Evolutionary conservation across 1,139 yeast species (phyloP), one percentile per base, ranked within the genome.

Genomic region (Geotrichum carabidarum): DNA sequence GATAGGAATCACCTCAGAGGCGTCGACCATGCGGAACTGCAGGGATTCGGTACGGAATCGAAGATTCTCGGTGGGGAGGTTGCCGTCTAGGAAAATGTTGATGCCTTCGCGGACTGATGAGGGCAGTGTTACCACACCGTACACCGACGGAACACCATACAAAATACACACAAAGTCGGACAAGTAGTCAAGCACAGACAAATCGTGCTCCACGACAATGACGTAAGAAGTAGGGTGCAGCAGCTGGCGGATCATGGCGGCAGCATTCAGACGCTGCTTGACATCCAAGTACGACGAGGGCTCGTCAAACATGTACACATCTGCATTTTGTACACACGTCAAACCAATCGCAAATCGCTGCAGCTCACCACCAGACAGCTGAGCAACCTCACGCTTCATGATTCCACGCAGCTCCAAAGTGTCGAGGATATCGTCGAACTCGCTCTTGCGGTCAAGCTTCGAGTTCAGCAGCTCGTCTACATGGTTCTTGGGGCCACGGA

Each of bases 281-380:
- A 93, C 98, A 80, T 93, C 99, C 72, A 93, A 78, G 74, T 93
- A 93, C 12, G 99, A 93, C 31, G 98, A 91, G 51, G 99, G 99
- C 77, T 93, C 99, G 76, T 93, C 99, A 72, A 93, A 93, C 99
- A 93, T 93, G 75, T 93, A 93, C 49, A 93, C 98, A 66, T 90
- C 88, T 56, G 98, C 98, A 38, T 77, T 78, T 74, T 93, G 98
- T 48, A 91, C 91, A 78, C 96, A 89, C 17, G 98, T 87, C 89
- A 93, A 84, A 65, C 94, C 99, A 70, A 93, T 85, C 49, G 99
- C 98, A 71, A 93, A 93, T 77, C 99, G 85, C 77, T 93, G 99
- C 71, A 93, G 80, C 74, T 93, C 99, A 72, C 99, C 99, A 83
- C 99, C 99, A 50, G 96, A 88, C 62, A 93, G 80, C 65, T 89